phyloP scores from a whole-genome alignment of 345 rosid genomes.

The Leavenworthia alabamica region DNA sequence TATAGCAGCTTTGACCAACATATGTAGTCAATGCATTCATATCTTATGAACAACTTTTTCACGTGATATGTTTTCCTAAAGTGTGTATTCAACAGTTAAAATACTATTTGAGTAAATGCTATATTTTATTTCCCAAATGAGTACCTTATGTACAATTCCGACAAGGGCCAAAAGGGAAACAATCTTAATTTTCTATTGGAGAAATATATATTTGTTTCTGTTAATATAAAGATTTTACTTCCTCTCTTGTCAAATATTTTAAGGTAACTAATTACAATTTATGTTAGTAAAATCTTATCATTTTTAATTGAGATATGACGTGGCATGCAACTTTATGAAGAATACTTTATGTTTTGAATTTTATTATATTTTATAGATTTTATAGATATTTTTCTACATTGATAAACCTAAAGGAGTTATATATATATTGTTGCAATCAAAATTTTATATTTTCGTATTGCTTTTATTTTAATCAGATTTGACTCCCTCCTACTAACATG shows the following conservation, averaged over 20 bases:
- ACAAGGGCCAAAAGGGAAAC: neutral
- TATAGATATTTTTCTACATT: too few relatives aligned
- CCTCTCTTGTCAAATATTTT: neutral
- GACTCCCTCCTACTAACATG: constrained; percentile 10
- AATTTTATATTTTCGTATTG: too few relatives aligned
- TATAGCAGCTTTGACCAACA: constrained; percentile 19
- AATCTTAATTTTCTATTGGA: neutral
- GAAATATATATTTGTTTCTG: neutral
- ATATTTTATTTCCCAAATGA: constrained; percentile 1
- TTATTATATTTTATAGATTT: constrained; percentile 28
- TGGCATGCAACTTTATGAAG: constrained; percentile 68
- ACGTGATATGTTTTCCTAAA: constrained; percentile 24
- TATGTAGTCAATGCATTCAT: constrained; percentile 23
- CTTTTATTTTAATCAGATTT: too few relatives aligned
- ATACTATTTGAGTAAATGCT: constrained; percentile 3
- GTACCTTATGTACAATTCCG: neutral
- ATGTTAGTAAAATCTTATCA: neutral
- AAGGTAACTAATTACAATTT: constrained; percentile 14
- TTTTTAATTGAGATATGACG: constrained; percentile 41
- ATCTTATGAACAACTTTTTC: constrained; percentile 28
- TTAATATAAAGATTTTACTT: neutral
- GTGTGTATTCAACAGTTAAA: neutral
- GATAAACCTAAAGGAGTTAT: too few relatives aligned
- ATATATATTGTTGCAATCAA: too few relatives aligned
- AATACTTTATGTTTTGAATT: constrained; percentile 51